phyloP scores from a whole-genome alignment of 2,329 filamentous ascomycete genomes.

The Colletotrichum lindemuthianum region DNA sequence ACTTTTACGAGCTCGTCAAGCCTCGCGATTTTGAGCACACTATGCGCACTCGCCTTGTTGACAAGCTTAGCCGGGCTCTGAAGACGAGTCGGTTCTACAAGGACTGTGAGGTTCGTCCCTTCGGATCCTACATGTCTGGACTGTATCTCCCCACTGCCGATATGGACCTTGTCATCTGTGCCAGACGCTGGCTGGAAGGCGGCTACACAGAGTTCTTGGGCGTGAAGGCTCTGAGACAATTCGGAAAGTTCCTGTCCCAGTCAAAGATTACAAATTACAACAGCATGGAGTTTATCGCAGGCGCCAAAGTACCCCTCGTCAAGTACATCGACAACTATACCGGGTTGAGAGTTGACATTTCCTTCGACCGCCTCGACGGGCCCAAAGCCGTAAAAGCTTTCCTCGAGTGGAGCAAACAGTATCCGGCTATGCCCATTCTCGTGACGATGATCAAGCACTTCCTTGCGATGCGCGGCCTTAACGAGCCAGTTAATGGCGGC shows the following conservation, averaged over 20 bases:
- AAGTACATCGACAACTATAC: conserved; percentile 87
- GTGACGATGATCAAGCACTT: conserved; percentile 94
- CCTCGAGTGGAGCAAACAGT: conserved; percentile 78
- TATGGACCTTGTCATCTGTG: conserved; percentile 90
- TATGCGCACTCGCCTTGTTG: conserved; percentile 77
- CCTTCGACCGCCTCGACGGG: conserved; percentile 91
- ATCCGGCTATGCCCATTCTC: conserved; percentile 85
- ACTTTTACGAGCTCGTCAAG: conserved; percentile 87
- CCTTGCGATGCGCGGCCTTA: conserved; percentile 86
- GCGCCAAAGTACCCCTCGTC: conserved; percentile 88
- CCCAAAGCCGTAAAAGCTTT: conserved; percentile 85
- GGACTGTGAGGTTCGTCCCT: conserved; percentile 74
- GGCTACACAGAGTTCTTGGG: conserved; percentile 56
- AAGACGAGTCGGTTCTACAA: conserved; percentile 61
- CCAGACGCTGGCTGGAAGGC: conserved; percentile 51
- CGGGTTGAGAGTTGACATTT: conserved; percentile 87
- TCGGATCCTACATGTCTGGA: conserved; percentile 94
- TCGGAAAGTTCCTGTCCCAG: conserved; percentile 68
- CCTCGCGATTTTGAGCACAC: conserved; percentile 81
- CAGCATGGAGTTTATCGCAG: conserved; percentile 73
- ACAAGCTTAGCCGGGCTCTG: conserved; percentile 72
- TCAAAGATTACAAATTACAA: conserved; percentile 66
- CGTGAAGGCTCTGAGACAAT: conserved; percentile 68
- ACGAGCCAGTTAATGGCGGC: conserved; percentile 91
- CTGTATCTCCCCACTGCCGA: conserved; percentile 79